Evolutionary conservation across 495 filamentous ascomycete species (phyloP).

Genomic region (Tuber melanosporum): DNA sequence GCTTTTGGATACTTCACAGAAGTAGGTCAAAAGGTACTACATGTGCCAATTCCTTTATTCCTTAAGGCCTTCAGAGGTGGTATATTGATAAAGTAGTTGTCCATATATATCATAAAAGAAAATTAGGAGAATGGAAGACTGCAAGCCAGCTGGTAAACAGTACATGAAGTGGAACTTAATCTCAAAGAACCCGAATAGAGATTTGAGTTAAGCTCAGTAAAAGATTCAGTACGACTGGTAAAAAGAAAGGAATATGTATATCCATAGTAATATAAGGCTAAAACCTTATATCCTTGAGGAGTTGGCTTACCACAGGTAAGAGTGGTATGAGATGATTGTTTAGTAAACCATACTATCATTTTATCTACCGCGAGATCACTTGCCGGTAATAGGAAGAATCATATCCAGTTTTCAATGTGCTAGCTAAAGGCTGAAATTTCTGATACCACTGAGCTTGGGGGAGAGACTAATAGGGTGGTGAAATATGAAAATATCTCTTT

Average conservation of each 20-base stretch:
- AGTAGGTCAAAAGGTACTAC: constrained; percentile 4
- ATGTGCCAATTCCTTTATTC: neutral
- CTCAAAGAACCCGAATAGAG: no score
- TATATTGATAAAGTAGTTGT: constrained; percentile 4
- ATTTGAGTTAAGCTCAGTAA: neutral
- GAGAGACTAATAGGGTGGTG: neutral
- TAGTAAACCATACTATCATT: constrained; percentile 19
- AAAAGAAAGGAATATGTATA: no score
- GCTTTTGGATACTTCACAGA: constrained; percentile 6
- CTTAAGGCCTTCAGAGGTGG: neutral
- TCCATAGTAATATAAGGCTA: constrained; percentile 13
- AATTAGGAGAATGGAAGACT: neutral
- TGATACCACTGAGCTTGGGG: constrained; percentile 1
- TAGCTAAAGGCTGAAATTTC: constrained; percentile 6
- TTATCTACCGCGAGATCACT: constrained; percentile 15
- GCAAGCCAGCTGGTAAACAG: constrained; percentile 10
- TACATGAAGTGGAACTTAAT: neutral
- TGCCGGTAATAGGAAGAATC: constrained; percentile 2
- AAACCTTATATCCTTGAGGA: constrained; percentile 9
- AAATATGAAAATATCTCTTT: constrained; percentile 11
- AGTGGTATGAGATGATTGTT: constrained; percentile 7
- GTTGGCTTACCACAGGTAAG: constrained; percentile 15
- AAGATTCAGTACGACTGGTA: neutral
- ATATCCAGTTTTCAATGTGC: no score
- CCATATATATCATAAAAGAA: neutral